phyloP scores from a whole-genome alignment of 495 filamentous ascomycete species.

The Hyphodiscus hymeniophilus region DNA sequence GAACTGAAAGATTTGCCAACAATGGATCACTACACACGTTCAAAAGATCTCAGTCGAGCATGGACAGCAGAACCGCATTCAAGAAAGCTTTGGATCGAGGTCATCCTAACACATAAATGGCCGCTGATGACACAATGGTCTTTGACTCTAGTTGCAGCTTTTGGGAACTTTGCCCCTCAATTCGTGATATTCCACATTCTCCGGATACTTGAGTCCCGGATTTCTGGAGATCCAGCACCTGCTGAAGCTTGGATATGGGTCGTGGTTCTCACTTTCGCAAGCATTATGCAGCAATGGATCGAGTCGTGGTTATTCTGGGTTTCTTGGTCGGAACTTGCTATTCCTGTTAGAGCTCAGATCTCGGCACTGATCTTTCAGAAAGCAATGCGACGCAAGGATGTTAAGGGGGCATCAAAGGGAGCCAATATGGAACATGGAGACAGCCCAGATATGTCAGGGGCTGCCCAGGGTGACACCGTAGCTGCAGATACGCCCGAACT shows the following conservation, averaged over 20 bases:
- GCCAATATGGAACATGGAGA: conserved; percentile 27
- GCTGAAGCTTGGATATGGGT: conserved; percentile 61
- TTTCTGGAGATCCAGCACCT: conserved; percentile 29
- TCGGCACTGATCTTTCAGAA: conserved; percentile 71
- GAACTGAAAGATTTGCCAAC: conserved; percentile 53
- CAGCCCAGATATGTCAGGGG: conserved; percentile 4
- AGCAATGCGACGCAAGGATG: conserved; percentile 71
- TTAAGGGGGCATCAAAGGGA: conserved; percentile 45
- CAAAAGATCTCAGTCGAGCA: conserved; percentile 31
- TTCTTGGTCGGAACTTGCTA: conserved; percentile 50
- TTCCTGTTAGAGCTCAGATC: conserved; percentile 61
- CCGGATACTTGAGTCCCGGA: conserved; percentile 48
- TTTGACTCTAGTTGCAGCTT: conserved; percentile 42
- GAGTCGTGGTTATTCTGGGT: conserved; percentile 60
- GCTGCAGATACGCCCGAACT: conserved; percentile 21
- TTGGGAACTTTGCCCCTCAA: conserved; percentile 61
- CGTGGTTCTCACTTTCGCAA: conserved; percentile 46
- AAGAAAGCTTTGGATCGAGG: conserved; percentile 51
- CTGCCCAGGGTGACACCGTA: conserved; percentile 1
- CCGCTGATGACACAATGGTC: conserved; percentile 45
- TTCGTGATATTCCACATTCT: conserved; percentile 60
- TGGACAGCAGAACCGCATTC: conserved; percentile 44
- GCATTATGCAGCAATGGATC: conserved; percentile 46
- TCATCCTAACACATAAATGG: conserved; percentile 46
- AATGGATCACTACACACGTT: conserved; percentile 43